Evolutionary conservation across 805 yeast genomes (phyloP).

Genomic region (Tetrapisispora pingtungensis): DNA sequence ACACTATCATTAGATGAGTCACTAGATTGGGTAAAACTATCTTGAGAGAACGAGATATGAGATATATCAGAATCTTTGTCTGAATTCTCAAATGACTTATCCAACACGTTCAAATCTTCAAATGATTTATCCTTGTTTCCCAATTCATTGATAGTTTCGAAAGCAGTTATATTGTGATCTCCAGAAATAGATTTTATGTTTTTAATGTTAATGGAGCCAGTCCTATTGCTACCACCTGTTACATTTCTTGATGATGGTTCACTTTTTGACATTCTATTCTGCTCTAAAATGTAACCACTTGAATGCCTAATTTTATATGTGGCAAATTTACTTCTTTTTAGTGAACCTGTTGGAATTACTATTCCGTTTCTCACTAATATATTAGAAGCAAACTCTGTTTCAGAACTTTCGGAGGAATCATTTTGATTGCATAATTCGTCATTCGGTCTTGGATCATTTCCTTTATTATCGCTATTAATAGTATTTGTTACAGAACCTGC

Average conservation of each 20-base stretch:
- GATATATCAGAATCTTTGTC: conserved; percentile 1
- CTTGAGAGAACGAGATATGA: conserved; percentile 1
- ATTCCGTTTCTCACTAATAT: conserved; percentile 17
- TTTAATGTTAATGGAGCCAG: neutral
- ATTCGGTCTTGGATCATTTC: neutral
- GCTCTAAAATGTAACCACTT: neutral
- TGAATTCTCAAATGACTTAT: neutral
- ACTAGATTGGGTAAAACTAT: neutral
- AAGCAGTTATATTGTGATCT: neutral
- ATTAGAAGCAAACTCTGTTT: conserved; percentile 22
- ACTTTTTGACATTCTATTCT: neutral
- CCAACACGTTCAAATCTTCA: neutral
- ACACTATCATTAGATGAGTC: conserved; percentile 3
- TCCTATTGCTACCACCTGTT: neutral
- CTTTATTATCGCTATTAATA: neutral
- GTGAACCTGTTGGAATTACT: conserved; percentile 21
- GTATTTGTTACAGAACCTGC: conserved; percentile 42
- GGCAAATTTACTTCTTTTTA: conserved; percentile 39
- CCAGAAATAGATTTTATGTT: neutral
- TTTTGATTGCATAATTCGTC: neutral
- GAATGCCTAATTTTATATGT: conserved; percentile 34
- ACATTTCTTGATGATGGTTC: conserved; percentile 3
- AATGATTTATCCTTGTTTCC: neutral
- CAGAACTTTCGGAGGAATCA: neutral
- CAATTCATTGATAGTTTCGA: neutral